Evolutionary conservation across 768 basidiomycete species (phyloP), one percentile per base, ranked within the genome.

Genomic region (Tylopilus rubrobrunneus): DNA sequence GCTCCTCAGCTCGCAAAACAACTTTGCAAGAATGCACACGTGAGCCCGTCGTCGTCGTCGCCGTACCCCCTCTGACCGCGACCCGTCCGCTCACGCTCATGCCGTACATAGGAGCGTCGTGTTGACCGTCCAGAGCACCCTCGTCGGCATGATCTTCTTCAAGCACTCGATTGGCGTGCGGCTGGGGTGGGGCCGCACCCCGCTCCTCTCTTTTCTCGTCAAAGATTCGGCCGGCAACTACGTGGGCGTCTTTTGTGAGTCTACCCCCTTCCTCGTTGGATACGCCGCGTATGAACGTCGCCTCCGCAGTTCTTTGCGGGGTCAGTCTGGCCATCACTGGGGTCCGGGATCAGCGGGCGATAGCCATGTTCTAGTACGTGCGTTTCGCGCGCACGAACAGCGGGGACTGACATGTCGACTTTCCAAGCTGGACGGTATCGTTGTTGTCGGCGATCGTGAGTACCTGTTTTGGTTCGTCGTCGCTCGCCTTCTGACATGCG

Each of bases 191-290:
- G 75, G 73, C n/a, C 68, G 74, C 45, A 70, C 72, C 3, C 77
- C 75, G 0, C 60, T 79, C 7, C 56, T 77, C 12, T 54, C 67
- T 3, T 56, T 80, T 40, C 64, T 80, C 15, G 66, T 76, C 60
- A 71, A 73, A n/a, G 79, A 80, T 60, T 74, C 78, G 7, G 71
- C 73, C 3, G 73, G 74, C 67, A 74, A 75, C 1, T 78, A 76
- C 60, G 42, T 74, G 31, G 44, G 74, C 4, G 55, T 78, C 9
- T 75, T 76, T 53, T 50, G 79, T 78, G 51, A 58, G 57, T 56
- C 37, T 31, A 0, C 31, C 10, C 31, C 40, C 21, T 40, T n/a
- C 23, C 25, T 21, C 8, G 10, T 27, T 45, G 17, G 17, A 21
- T 17, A 4, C 11, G 21, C 31, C 45, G 21, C 40, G 43, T 42